Base-by-base conservation (phyloP, 257 asterid species). In the Rehmannia glutinosa region DNA sequence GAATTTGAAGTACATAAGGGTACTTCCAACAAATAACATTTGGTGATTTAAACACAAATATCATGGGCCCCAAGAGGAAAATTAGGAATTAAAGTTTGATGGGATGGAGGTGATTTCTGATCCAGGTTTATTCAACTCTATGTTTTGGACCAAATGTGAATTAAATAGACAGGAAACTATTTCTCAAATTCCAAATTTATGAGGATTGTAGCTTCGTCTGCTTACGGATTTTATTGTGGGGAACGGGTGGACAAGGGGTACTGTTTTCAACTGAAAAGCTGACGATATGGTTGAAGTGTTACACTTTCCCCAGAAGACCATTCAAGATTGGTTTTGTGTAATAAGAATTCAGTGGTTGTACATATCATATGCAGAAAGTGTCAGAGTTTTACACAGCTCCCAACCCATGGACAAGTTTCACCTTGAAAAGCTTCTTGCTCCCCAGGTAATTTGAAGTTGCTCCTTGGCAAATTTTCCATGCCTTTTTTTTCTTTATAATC, bases 331-430 rank as follows among this genome's bases (percentile, higher is more conserved):
- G 23, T 61, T 60, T 62, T 23, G 62, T 33, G 27, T 27, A 36
- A 17, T 42, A 38, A 60, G 30, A 71, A 66, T 55, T 51, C 28
- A 66, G 69, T 50, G 45, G 56, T 38, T 54, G 61, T 55, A 49
- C 71, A 42, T 61, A 69, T 62, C 61, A 54, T 57, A 17, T 77
- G 80, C 94, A 88, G 99, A 83, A 74, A 73, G 52, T 62, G 71
- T 8, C 32, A 24, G 64, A 62, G 67, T 52, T 11, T 52, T 61
- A 8, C 75, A 64, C 69, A 76, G 83, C 50, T 71, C 70, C 71
- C 80, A 73, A 64, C 64, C 70, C 20, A 33, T 60, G 65, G 80
- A 73, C 64, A 77, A 76, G 75, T 66, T 73, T 77, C 77, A 66
- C 68, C 76, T 72, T 67, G 80, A 78, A 50, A 79, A 78, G 77